These are phyloP conservation scores for Elsinoe batatas DNA, from an alignment of 2,329 filamentous ascomycete species.

Conservation along the genomic window DNA sequence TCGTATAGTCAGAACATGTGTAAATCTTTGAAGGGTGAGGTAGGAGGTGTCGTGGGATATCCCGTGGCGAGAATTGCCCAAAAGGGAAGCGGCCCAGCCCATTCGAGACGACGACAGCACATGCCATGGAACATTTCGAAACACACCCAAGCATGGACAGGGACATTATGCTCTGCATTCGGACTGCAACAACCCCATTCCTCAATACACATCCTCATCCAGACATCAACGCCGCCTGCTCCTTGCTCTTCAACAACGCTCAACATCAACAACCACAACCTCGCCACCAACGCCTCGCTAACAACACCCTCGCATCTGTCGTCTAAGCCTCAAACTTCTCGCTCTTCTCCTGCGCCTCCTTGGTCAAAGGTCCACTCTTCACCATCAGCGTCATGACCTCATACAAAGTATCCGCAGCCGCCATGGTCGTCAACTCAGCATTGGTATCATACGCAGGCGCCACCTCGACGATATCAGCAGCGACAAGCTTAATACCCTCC, in stretches of 20 bases:
- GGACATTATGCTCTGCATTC: no score
- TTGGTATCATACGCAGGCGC: conserved; percentile 65
- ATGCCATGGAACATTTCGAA: no score
- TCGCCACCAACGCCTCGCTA: not conserved
- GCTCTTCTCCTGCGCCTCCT: conserved; percentile 10
- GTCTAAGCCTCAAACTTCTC: conserved; percentile 1
- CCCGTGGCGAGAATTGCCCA: no score
- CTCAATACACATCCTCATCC: no score
- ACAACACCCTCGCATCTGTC: not conserved
- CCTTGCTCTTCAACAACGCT: not conserved
- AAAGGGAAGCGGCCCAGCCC: no score
- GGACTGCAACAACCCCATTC: no score
- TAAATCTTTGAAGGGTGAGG: no score
- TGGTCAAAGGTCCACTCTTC: conserved; percentile 59
- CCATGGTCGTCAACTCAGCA: conserved; percentile 62
- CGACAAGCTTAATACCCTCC: conserved; percentile 59
- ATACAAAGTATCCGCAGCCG: conserved; percentile 59
- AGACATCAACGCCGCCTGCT: conserved; percentile 7
- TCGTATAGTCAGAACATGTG: no score
- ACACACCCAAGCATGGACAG: no score
- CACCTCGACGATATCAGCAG: conserved; percentile 64
- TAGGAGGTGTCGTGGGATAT: no score
- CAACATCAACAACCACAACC: not conserved
- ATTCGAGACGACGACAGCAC: no score
- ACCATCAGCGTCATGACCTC: conserved; percentile 78